Evolutionary conservation across 2,329 filamentous ascomycete genomes (phyloP), one percentile per base, ranked within the genome.

Genomic region (Colletotrichum noveboracense): DNA sequence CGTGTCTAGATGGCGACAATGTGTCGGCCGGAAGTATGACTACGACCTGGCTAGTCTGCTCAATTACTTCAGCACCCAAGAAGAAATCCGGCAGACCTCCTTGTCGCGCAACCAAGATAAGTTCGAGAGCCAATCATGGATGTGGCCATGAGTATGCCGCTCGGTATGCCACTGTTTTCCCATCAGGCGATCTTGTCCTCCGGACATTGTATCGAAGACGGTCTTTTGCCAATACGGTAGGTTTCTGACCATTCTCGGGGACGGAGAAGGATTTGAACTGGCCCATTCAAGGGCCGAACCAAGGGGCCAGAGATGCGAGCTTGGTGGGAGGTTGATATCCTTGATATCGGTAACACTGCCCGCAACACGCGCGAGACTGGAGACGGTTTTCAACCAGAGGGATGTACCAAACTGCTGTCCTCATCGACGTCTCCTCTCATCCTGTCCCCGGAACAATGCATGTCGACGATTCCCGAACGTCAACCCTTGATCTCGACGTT

Each of bases 1-100:
- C 34, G 1, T 36, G 34, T 36, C 34, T 36, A 36, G 6, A 36
- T 38, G 36, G 36, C 36, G 36, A 9, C 14, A 38, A 38, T 7
- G 2, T 10, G 38, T 1, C 16, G 9, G 0, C 18, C 0, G 18
- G 38, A 0, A 10, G 38, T 43, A 43, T 0, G 8, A 43, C 38
- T 18, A 43, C 38, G 38, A 43, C 16, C 18, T 18, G 8, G 36
- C 36, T 43, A 2, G 38, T 18, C 38, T 0, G 7, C 3, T 18
- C 38, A 43, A 43, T 3, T 2, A 43, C 38, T 43, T 0, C 38
- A 43, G 18, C 38, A n/a, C 38, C 5, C 18, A 43, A n/a, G 38
- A n/a, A n/a, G 18, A 43, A 43, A 43, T 18, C 36, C 36, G 36
- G 36, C 36, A 36, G 34, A 5, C 34, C 34, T 36, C 13, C 34